phyloP scores from a whole-genome alignment of 2,329 filamentous ascomycete genomes.

The Fragosphaeria purpurea region DNA sequence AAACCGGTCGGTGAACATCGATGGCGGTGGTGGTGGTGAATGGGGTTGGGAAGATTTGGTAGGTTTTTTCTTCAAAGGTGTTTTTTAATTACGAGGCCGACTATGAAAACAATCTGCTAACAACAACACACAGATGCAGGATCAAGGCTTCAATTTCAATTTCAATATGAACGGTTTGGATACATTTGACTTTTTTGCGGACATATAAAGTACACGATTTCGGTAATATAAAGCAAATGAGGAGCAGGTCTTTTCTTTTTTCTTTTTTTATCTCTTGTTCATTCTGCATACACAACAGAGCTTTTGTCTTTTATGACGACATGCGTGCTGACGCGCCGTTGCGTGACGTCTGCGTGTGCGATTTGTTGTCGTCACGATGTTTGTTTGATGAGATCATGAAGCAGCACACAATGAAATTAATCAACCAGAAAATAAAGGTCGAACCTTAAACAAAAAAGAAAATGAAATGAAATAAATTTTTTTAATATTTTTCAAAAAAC shows the following conservation, averaged over 20 bases:
- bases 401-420: too few relatives aligned
- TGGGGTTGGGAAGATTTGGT: slow-evolving; percentile 17
- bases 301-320: too few relatives aligned
- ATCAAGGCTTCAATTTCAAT: slow-evolving; percentile 14
- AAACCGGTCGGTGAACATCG: not conserved
- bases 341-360: too few relatives aligned
- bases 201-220: slow-evolving; percentile 1
- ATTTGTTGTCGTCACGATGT: too few relatives aligned
- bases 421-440: too few relatives aligned
- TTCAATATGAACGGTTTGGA: slow-evolving; percentile 12
- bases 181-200: slow-evolving; percentile 1
- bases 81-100: not conserved
- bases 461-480: too few relatives aligned
- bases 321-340: too few relatives aligned
- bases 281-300: too few relatives aligned
- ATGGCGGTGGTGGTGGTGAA: not conserved
- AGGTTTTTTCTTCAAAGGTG: not conserved
- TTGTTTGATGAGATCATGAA: too few relatives aligned
- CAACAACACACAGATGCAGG: slow-evolving; percentile 10
- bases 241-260: not conserved
- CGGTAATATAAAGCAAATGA: not conserved
- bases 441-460: too few relatives aligned
- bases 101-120: not conserved
- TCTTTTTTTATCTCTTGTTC: not conserved
- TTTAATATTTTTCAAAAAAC: too few relatives aligned